These are phyloP conservation scores for Aspergillus viridinutans DNA, from an alignment of 2,329 filamentous ascomycete species.

Conservation along the genomic window DNA sequence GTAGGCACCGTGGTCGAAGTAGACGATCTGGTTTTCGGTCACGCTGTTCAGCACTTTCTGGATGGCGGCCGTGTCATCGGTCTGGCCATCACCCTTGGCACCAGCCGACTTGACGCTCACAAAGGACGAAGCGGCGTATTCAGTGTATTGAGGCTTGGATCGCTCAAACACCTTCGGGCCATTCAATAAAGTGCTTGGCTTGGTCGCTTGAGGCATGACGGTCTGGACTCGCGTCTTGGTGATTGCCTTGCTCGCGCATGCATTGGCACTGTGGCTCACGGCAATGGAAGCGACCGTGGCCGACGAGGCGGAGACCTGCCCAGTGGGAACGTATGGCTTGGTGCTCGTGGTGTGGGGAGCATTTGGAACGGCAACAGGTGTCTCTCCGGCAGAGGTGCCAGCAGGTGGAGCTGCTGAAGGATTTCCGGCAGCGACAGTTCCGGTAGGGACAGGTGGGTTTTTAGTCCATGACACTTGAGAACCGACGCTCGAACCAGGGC, in stretches of 20 bases:
- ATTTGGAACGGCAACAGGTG: not conserved
- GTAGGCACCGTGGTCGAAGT: conserved; percentile 63
- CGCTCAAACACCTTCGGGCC: conserved; percentile 67
- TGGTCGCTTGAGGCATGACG: conserved; percentile 52
- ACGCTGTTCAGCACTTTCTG: conserved; percentile 71
- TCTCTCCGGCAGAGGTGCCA: not conserved
- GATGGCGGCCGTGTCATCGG: conserved; percentile 82
- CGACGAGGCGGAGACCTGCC: not conserved
- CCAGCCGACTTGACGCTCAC: conserved; percentile 77
- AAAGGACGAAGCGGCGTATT: conserved; percentile 63
- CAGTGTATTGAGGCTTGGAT: conserved; percentile 84
- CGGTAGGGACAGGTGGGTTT: not conserved
- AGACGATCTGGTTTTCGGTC: conserved; percentile 56
- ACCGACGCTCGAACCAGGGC: not conserved
- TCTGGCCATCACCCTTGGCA: conserved; percentile 79
- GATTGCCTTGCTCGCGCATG: conserved; percentile 28
- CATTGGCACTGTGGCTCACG: conserved; percentile 8
- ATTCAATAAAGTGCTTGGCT: conserved; percentile 64
- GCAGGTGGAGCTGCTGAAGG: not conserved
- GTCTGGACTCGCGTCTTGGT: conserved; percentile 54
- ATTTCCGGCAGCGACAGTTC: not conserved
- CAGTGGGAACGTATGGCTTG: not conserved
- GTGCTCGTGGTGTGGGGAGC: not conserved
- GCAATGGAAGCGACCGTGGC: conserved; percentile 7
- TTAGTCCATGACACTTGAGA: not conserved